Percentiles rank a stretch among this genome's conserved stretches.
Conservation (phyloP, 306 rosid species). For the Cicer pinnatifidum region DNA sequence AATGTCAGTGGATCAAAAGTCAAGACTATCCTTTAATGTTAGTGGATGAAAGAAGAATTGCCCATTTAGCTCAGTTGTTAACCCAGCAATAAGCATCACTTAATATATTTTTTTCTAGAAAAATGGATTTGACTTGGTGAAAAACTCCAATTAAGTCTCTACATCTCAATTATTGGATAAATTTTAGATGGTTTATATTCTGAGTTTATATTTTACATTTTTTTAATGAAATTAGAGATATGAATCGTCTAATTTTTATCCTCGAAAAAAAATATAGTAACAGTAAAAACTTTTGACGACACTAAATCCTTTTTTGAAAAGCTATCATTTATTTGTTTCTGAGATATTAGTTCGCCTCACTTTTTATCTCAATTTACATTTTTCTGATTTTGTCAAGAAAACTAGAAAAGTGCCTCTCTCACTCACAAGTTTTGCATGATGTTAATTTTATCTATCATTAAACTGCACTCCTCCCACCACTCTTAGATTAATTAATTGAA, state of each 20-base stretch:
- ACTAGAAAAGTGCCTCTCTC: neutral
- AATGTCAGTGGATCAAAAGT: neutral
- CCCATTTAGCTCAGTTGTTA: neutral
- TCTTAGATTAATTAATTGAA: conserved; percentile 13
- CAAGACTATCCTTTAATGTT: neutral
- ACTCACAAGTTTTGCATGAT: conserved; percentile 37
- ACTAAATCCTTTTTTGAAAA: neutral
- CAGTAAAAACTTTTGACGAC: neutral
- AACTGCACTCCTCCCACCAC: conserved; percentile 3
- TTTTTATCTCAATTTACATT: neutral
- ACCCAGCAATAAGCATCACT: neutral
- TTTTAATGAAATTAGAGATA: neutral
- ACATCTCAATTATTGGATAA: neutral
- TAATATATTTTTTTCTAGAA: neutral
- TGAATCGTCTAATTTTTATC: neutral
- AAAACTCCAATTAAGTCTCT: neutral
- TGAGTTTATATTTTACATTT: neutral
- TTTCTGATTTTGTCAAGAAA: neutral
- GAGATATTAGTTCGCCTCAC: neutral
- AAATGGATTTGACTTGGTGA: neutral
- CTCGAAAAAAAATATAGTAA: neutral
- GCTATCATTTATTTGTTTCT: neutral
- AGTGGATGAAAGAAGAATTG: neutral
- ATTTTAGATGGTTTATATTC: neutral
- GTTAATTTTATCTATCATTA: conserved; percentile 9